Base-by-base conservation (phyloP, 768 basidiomycete genomes). In the Pisolithus orientalis region DNA sequence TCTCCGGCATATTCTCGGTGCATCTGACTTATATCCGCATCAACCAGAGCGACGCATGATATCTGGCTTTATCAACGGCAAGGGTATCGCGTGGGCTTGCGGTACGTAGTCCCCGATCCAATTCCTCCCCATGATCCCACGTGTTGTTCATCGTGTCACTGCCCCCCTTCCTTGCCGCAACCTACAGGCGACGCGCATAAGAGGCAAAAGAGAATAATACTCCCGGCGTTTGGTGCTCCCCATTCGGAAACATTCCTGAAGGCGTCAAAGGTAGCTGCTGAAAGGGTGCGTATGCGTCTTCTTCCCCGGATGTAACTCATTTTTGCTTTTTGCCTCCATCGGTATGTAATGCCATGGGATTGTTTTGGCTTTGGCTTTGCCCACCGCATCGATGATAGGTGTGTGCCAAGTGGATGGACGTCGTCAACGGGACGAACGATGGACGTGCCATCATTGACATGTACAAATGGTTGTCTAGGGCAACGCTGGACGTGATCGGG, bases 401-500 rank as follows among this genome's bases (percentile, higher is more conserved):
- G 51, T 57, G 59, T 34, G 57, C 62, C 39, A 72, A 70, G 59
- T 76, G 74, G 73, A 72, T 65, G 49, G 70, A 73, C 39, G 53
- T 68, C 11, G 65, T 75, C 49, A 53, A 51, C 39, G 59, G 56
- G 39, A 64, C 64, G 29, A 49, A 57, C 17, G 57, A 68, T 32
- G 62, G 65, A 21, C 63, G 69, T 17, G 58, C 56, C 11, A 62
- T 72, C 6, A 51, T 75, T 10, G 64, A 76, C 57, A 55, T 73
- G 13, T 62, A 71, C 14, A 50, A 37, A 27, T 87, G 83, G 79
- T 67, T 90, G 6, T 80, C 78, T 46, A 77, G 80, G 44, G 78
- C 77, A 49, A 87, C 87, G 3, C 70, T 90, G 16, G 89, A 92
- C 59, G 77, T 86, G 47, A 89, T 90, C 47, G 87, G 87, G 0